Base-by-base conservation (phyloP, 306 rosid genomes). In the Cicer pinnatifidum region DNA sequence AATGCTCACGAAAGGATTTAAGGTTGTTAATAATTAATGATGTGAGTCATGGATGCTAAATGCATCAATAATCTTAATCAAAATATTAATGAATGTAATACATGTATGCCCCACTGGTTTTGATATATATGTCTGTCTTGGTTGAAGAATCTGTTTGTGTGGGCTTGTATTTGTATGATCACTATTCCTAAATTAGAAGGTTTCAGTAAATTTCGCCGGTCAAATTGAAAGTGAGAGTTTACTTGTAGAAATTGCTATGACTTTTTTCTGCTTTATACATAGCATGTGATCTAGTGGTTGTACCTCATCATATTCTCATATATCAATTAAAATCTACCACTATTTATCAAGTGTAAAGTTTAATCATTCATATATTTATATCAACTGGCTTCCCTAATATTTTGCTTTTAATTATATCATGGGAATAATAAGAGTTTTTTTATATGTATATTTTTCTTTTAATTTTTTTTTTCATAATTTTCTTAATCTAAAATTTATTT, bases 61-160 rank as follows among this genome's bases (percentile, higher is more conserved):
- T 53, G 58, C 51, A 77, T 74, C 71, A 82, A 41, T 72, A 45
- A 58, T 73, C 17, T 69, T 59, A 81, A 73, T 69, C 70, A 76
- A 57, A 46, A 57, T 40, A 40, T 23, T 10, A 57, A 63, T 63
- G 12, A 40, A 62, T 51, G 67, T 7, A 71, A 50, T 78, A 77
- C 85, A 84, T 45, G 62, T 8, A 44, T 50, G 62, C 23, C 87
- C 87, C 85, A 80, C 84, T 28, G 9, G 17, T 13, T 57, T 75
- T 57, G 70, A 69, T 57, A 8, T 71, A 70, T 75, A 40, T 50
- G 76, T 50, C 64, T 82, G 86, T 83, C 83, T 8, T 50, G 0
- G 72, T 62, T 64, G 67, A 69, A 78, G 41, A 73, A 61, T 73
- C 23, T 65, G 50, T 50, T 76, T 9, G 48, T 61, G 59, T 73